Base-by-base conservation (phyloP, 1,284 basidiomycete species). In the Microbotryum lychnidis-dioicae region DNA sequence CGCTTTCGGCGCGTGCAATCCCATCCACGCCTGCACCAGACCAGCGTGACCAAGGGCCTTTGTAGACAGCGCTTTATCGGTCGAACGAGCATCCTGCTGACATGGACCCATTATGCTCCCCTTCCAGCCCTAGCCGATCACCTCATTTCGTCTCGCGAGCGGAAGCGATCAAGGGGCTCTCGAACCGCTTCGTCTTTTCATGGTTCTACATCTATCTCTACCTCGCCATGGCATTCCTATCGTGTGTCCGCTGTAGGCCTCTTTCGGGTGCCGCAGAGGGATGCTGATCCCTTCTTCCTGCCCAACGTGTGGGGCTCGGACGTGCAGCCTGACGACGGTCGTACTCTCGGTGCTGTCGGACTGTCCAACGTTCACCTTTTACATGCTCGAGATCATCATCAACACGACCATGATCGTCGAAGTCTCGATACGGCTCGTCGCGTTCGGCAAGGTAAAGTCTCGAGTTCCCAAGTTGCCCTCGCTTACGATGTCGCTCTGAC, bases 361-460 rank as follows among this genome's bases (percentile, higher is more conserved):
- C 49, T 79, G 79, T 50, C 78, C 78, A 2, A 75, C 76, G 0
- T 56, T 75, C 2, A 77, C 88, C 3, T 96, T 96, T 79, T 94
- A 91, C 75, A 79, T 94, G 42, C 80, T 97, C 68, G 92, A 97
- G 75, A 78, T 96, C 54, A 84, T 96, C 73, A 84, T 97, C 74
- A 97, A 97, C 72, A 80, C 82, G 0, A 81, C 89, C 9, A 94
- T 97, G 92, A 94, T 97, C 61, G 46, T 87, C 25, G 92, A 97
- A 78, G 92, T 97, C 20, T 80, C 80, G 1, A 87, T 92, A 56
- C 83, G 92, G 31, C 87, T 94, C 74, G 79, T 93, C 56, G 92
- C 92, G 1, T 88, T 94, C 71, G 91, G 91, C 64, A 82, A 84
- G 75, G 92, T 94, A 71, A 70, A 70, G 86, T 77, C 45, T 14